A percentile compares a stretch with the other conserved stretches of the same genome.
These are phyloP conservation scores for Chaetomium sp. DNA, from an alignment of 2,329 filamentous ascomycete species.

Conservation along the genomic window DNA sequence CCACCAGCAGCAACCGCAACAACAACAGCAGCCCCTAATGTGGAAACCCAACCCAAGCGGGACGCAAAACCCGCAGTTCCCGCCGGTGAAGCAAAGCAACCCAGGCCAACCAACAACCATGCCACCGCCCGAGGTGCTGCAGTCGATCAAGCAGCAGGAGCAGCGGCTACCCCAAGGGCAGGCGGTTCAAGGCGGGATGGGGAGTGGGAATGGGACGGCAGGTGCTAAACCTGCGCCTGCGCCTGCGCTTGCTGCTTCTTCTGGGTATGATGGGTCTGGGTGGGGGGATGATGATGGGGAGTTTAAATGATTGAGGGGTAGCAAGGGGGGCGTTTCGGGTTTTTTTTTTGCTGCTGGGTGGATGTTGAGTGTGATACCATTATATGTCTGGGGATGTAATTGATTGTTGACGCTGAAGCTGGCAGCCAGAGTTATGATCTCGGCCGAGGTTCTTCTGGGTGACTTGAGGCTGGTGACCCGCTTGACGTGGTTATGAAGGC, in stretches of 20 bases:
- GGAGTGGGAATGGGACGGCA: background rate
- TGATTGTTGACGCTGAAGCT: too few relatives aligned
- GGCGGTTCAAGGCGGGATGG: background rate
- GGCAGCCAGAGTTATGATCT: too few relatives aligned
- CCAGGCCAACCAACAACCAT: constrained; percentile 1
- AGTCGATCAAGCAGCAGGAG: constrained; percentile 19
- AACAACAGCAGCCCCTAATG: background rate
- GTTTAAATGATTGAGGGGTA: background rate
- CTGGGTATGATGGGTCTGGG: constrained; percentile 34
- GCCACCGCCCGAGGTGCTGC: constrained; percentile 14
- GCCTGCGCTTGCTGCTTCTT: background rate
- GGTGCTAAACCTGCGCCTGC: constrained; percentile 19
- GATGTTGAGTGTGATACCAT: background rate
- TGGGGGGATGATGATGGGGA: constrained; percentile 33
- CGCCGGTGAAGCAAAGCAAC: background rate
- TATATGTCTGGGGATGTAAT: background rate
- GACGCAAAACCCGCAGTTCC: background rate
- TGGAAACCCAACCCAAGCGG: constrained; percentile 8
- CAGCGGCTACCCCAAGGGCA: constrained; percentile 12
- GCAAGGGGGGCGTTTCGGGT: background rate
- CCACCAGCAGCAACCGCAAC: background rate
- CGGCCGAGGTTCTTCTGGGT: too few relatives aligned
- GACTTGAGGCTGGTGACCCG: too few relatives aligned
- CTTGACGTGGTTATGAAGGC: too few relatives aligned
- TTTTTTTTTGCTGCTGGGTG: background rate